Base-by-base conservation (phyloP, 495 filamentous ascomycete species). In the Acidiella bohemica region DNA sequence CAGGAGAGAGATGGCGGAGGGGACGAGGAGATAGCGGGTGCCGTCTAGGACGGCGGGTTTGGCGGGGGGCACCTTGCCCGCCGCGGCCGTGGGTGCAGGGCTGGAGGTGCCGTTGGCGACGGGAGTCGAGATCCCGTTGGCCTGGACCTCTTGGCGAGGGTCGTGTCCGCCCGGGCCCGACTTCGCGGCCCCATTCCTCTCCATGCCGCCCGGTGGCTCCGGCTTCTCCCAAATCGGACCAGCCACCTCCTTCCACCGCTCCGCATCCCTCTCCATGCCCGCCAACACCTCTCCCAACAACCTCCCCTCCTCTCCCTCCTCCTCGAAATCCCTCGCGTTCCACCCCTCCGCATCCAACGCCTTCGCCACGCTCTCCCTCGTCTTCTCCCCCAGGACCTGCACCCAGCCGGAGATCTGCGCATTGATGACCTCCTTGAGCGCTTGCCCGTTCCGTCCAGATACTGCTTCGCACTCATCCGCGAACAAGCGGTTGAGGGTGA, bases 391-490 rank as follows among this genome's bases (percentile, higher is more conserved):
- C 42, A 86, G 78, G 3, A 71, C 65, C 23, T 75, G 67, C 32
- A 95, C 80, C 49, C 88, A 97, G 21, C 93, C 85, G 32, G 75
- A 77, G 53, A 97, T 95, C 43, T 97, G 90, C 35, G 73, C 76
- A 47, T 93, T 88, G 26, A 97, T 83, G 1, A 93, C 70, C 3
- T 73, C 88, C 56, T 93, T 93, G 20, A 97, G 66, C 1, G 78
- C 70, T 5, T 76, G 79, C 2, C 87, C 87, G 38, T 84, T 77
- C 39, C 90, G 73, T 2, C 90, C 90, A 11, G 84, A 93, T 12
- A 95, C 84, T 3, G 90, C 83, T 58, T 99, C 90, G 51, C 90
- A 99, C 56, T 99, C 90, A 50, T 94, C 92, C 6, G 84, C 84
- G 53, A 96, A 99, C 17, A 93, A 73, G 19, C 87, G 73, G 49